phyloP scores from a whole-genome alignment of 306 rosid species.

The Castanea sativa region DNA sequence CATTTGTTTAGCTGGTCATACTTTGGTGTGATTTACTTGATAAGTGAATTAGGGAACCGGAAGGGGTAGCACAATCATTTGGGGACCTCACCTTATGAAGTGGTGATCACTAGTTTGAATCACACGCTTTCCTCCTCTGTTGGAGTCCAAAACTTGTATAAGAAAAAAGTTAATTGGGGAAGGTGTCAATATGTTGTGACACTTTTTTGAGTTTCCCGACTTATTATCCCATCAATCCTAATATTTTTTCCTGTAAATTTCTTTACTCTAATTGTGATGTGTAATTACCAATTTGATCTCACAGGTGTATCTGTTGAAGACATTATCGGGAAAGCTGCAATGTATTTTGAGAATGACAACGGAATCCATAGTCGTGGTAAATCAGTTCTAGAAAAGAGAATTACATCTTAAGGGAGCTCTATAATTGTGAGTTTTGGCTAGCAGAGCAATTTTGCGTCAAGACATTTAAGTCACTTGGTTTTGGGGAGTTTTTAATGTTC shows the following conservation, averaged over 20 bases:
- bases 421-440: slow-evolving; percentile 70
- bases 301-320: slow-evolving; percentile 67
- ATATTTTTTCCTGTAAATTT: slow-evolving; percentile 11
- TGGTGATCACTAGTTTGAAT: too few species aligned
- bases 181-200: neutral
- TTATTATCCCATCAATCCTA: neutral
- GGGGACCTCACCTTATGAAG: too few species aligned
- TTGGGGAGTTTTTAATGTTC: slow-evolving; percentile 65
- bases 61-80: too few species aligned
- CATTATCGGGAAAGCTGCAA: slow-evolving; percentile 50
- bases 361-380: slow-evolving; percentile 27
- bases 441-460: slow-evolving; percentile 58
- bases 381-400: slow-evolving; percentile 32
- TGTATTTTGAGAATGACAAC: slow-evolving; percentile 48
- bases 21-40: neutral
- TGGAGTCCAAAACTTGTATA: too few species aligned
- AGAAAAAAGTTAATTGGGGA: neutral
- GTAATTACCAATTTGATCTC: neutral
- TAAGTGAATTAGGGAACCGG: neutral
- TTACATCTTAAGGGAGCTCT: slow-evolving; percentile 58
- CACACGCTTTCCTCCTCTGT: too few species aligned
- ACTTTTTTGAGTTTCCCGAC: neutral
- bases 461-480: slow-evolving; percentile 73
- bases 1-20: neutral
- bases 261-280: slow-evolving; percentile 13